A percentile compares a stretch with the other conserved stretches of the same genome.
phyloP scores from a whole-genome alignment of 108 stramenopile genomes.

The Nitzschia sp. region DNA sequence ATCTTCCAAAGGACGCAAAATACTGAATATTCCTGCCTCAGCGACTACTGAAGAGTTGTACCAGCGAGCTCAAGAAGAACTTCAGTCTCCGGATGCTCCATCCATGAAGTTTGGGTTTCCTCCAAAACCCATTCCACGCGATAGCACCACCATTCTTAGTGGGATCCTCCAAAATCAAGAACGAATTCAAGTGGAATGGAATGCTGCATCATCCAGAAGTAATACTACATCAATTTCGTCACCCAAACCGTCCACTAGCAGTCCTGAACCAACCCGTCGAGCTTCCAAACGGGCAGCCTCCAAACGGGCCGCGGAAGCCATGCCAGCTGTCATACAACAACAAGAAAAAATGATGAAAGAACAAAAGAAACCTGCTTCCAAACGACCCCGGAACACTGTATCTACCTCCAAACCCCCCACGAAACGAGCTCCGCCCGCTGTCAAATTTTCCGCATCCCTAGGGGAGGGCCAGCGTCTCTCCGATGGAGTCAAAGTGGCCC shows the following conservation, averaged over 20 bases:
- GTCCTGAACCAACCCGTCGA: not conserved
- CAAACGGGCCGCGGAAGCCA: conserved; percentile 51
- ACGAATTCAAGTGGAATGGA: conserved; percentile 54
- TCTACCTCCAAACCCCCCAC: not conserved
- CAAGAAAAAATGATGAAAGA: conserved; percentile 55
- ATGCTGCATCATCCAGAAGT: conserved; percentile 13
- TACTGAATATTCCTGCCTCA: conserved; percentile 8
- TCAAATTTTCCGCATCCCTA: conserved; percentile 26
- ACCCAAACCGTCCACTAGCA: not conserved
- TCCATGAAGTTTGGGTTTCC: conserved; percentile 56
- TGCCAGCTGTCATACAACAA: conserved; percentile 58
- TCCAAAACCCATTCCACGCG: conserved; percentile 39
- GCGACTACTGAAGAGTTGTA: conserved; percentile 25
- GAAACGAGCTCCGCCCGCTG: not conserved
- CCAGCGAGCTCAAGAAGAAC: conserved; percentile 10
- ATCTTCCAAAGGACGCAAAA: conserved; percentile 31
- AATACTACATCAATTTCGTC: not conserved
- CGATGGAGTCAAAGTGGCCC: conserved; percentile 37
- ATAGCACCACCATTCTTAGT: conserved; percentile 15
- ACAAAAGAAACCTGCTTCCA: conserved; percentile 17
- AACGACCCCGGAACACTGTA: conserved; percentile 19
- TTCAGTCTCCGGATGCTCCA: not conserved
- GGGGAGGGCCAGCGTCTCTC: conserved; percentile 49
- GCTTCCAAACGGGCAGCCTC: conserved; percentile 56
- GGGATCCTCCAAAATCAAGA: conserved; percentile 44